Percentiles rank a stretch among this genome's conserved stretches.
Conservation (phyloP, 306 rosid species). For the Cercis canadensis region DNA sequence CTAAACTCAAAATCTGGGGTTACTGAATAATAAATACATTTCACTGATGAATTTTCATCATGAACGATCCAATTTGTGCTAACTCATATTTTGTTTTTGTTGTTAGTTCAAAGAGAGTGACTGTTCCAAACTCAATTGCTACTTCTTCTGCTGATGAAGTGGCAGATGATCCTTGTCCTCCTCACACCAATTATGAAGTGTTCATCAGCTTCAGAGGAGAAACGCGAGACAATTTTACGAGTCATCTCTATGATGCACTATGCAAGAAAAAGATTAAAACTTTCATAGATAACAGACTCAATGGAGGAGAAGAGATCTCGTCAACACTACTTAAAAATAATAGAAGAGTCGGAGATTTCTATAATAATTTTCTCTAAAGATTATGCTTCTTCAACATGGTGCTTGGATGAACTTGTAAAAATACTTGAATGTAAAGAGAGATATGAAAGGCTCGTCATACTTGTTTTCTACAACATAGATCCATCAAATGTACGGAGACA, state of each 20-base stretch:
- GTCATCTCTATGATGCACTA: not conserved
- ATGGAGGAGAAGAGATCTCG: not conserved
- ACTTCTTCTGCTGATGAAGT: no score
- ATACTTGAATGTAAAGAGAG: constrained; percentile 25
- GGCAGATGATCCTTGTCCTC: no score
- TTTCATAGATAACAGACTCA: constrained; percentile 1
- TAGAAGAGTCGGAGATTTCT: constrained; percentile 17
- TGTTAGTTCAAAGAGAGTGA: no score
- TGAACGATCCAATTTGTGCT: no score
- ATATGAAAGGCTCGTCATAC: constrained; percentile 23
- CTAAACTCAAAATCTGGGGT: no score
- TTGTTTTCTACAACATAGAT: constrained; percentile 35
- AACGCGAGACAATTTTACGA: not conserved
- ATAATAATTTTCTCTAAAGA: constrained; percentile 16
- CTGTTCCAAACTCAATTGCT: no score
- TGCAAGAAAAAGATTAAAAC: not conserved
- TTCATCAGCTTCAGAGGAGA: constrained; percentile 15
- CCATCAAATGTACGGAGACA: constrained; percentile 28
- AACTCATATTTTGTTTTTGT: no score
- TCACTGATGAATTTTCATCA: no score
- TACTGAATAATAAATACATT: no score
- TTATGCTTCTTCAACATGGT: constrained; percentile 40
- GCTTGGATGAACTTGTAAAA: constrained; percentile 29
- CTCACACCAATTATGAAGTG: not conserved
- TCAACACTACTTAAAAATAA: not conserved